phyloP scores from a whole-genome alignment of 495 filamentous ascomycete genomes.

The Hyaloscypha finlandica region DNA sequence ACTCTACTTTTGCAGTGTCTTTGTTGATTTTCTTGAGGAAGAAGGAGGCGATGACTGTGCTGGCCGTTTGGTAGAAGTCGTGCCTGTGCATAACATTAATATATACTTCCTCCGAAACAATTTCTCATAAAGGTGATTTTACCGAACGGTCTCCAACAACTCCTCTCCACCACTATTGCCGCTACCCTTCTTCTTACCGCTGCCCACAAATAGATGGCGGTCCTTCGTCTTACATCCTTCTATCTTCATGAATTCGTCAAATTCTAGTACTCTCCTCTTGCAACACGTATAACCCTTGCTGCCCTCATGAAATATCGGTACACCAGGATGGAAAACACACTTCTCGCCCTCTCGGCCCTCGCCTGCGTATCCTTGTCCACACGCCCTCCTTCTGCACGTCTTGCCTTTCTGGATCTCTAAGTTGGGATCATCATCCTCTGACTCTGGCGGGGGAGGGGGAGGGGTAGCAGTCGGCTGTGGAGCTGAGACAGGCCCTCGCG shows the following conservation, averaged over 20 bases:
- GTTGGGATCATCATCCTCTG: conserved; percentile 82
- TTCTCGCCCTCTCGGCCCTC: conserved; percentile 65
- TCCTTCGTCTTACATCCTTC: conserved; percentile 82
- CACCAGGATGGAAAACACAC: conserved; percentile 84
- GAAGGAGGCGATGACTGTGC: conserved; percentile 83
- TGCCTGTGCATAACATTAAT: conserved; percentile 49
- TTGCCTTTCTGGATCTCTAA: conserved; percentile 69
- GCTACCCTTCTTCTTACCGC: conserved; percentile 59
- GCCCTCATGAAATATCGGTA: conserved; percentile 93
- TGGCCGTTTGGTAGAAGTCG: conserved; percentile 94
- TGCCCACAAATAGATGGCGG: conserved; percentile 85
- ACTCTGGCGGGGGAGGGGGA: conserved; percentile 69
- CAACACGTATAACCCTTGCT: conserved; percentile 98
- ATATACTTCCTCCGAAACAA: background rate
- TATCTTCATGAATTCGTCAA: conserved; percentile 97
- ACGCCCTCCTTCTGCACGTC: conserved; percentile 76
- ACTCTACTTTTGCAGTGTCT: conserved; percentile 67
- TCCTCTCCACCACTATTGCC: conserved; percentile 58
- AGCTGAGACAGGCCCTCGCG: conserved; percentile 50
- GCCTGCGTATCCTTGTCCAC: conserved; percentile 63
- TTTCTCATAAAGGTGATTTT: conserved; percentile 31
- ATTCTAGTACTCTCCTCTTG: conserved; percentile 92
- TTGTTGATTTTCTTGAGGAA: conserved; percentile 98
- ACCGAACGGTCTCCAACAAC: conserved; percentile 71
- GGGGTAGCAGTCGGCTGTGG: conserved; percentile 57